phyloP scores from a whole-genome alignment of 2,329 filamentous ascomycete genomes.

The Botrytis byssoidea region DNA sequence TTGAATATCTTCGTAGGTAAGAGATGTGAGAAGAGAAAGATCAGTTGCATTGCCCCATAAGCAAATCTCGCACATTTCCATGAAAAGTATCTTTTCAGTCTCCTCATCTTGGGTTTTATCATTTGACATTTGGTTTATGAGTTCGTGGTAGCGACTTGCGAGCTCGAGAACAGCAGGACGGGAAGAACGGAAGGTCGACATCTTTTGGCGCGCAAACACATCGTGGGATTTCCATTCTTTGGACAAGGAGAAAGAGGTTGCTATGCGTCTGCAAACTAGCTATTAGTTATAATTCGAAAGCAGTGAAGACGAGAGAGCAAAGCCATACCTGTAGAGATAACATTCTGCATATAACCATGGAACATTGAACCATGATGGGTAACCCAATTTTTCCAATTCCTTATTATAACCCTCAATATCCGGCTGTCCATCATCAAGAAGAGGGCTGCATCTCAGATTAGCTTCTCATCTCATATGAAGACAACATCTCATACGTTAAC shows the following conservation, averaged over 20 bases:
- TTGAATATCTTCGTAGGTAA: slow-evolving; percentile 95
- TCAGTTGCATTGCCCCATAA: slow-evolving; percentile 98
- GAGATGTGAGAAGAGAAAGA: slow-evolving; percentile 81
- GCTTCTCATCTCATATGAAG: slow-evolving; percentile 22
- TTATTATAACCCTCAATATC: slow-evolving; percentile 80
- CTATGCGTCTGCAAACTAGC: slow-evolving; percentile 62
- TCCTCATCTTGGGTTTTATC: slow-evolving; percentile 49
- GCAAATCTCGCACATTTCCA: slow-evolving; percentile 94
- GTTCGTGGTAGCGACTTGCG: slow-evolving; percentile 71
- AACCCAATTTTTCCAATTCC: slow-evolving; percentile 72
- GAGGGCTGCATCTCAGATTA: slow-evolving; percentile 53
- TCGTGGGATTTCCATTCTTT: slow-evolving; percentile 88
- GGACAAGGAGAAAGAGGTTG: slow-evolving; percentile 72
- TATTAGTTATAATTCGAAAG: background rate
- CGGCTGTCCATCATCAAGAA: slow-evolving; percentile 38
- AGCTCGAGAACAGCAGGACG: slow-evolving; percentile 82
- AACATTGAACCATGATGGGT: slow-evolving; percentile 76
- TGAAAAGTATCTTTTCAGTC: slow-evolving; percentile 76
- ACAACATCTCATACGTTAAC: slow-evolving; percentile 60
- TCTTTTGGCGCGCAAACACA: slow-evolving; percentile 85
- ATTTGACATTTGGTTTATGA: slow-evolving; percentile 64
- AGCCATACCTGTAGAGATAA: slow-evolving; percentile 72
- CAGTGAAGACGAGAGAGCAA: background rate
- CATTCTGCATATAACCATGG: slow-evolving; percentile 93
- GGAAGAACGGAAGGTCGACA: slow-evolving; percentile 87